Base-by-base conservation (phyloP, 139 green algal species). In the Tetraselmis striata region DNA sequence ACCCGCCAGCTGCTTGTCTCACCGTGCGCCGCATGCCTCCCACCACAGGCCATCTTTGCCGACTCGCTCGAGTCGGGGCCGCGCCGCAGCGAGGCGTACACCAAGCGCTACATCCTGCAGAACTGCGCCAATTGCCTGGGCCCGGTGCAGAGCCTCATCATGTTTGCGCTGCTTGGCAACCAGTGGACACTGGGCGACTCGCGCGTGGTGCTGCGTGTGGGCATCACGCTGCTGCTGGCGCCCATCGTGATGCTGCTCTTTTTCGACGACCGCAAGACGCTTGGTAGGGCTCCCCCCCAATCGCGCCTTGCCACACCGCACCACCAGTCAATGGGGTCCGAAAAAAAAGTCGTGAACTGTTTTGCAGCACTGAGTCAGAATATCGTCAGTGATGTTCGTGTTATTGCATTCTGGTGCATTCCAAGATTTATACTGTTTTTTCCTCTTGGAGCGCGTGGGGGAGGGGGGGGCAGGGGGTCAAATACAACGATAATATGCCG, bases 81-180 rank as follows among this genome's bases (percentile, higher is more conserved):
- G 11, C 5, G 45, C 45, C 45, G 45, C 45, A 67, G 45, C 45
- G 45, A 67, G 45, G 45, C 76, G 5, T 45, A 31, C 29, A 79
- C 76, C 11, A 11, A 22, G 18, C 76, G 29, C 29, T 79, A 79
- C 76, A 79, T 31, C 29, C 29, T 79, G 11, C 29, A 79, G 76
- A 31, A 79, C 29, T 79, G 29, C 76, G 45, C 45, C 45, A 67
- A 67, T 18, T 67, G 59, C 27, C 58, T 83, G n/a, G 88, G 88
- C 1, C 88, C 86, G 22, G 30, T 83, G 2, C 29, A 89, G 0
- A 82, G 31, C 77, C 75, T 91, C 27, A 30, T 84, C 11, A 32
- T 91, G 1, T 91, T 90, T 79, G 29, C 75, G 11, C 23, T 29
- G 18, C 78, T 91, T 27, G 88, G 88, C 27, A 86, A 91, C 84